A percentile compares a stretch with the other conserved stretches of the same genome.
Evolutionary conservation across 768 basidiomycete genomes (phyloP).

Genomic region (Serendipita sp.): DNA sequence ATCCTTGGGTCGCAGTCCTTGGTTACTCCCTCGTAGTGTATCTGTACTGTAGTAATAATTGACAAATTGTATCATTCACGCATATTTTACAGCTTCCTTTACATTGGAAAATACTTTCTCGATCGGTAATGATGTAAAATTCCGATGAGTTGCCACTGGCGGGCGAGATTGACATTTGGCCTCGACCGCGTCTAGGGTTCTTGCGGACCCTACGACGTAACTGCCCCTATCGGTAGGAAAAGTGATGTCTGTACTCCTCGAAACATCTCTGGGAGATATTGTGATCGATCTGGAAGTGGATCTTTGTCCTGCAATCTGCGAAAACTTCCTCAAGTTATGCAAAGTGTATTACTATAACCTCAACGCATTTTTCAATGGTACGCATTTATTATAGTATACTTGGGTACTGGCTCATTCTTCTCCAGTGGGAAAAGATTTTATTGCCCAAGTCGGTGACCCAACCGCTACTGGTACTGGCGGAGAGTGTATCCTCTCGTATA

Average conservation of each 20-base stretch:
- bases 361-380: slow-evolving; percentile 96
- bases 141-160: no score
- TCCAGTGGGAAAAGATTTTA: slow-evolving; percentile 87
- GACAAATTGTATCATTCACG: no score
- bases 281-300: slow-evolving; percentile 93
- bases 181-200: no score
- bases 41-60: no score
- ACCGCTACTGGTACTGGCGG: slow-evolving; percentile 90
- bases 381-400: slow-evolving; percentile 16
- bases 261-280: slow-evolving; percentile 92
- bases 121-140: no score
- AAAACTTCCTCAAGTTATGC: slow-evolving; percentile 95
- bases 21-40: no score
- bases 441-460: slow-evolving; percentile 94
- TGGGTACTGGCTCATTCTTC: slow-evolving; percentile 5
- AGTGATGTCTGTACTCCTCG: slow-evolving; percentile 83
- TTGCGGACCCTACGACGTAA: no score
- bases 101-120: no score
- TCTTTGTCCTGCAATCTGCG: slow-evolving; percentile 73
- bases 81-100: no score
- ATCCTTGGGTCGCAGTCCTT: no score
- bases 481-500: slow-evolving; percentile 69
- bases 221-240: no score
- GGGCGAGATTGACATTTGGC: no score
- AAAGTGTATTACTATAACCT: slow-evolving; percentile 95